Base-by-base conservation (phyloP, 305 asterid genomes). In the Stenogyne calaminthoides region DNA sequence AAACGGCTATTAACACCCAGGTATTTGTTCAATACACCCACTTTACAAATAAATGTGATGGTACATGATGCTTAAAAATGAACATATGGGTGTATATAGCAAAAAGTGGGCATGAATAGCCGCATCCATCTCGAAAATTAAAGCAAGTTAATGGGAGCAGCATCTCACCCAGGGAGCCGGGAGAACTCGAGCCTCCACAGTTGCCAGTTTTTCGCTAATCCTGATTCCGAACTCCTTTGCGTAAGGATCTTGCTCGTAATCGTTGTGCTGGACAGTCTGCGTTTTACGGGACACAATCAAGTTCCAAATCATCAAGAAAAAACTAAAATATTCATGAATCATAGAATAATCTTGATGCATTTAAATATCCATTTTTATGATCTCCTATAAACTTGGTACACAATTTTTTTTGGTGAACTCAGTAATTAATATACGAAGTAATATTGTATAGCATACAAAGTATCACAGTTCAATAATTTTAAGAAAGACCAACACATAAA, bases 101-200 rank as follows among this genome's bases (percentile, higher is more conserved):
- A 46, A n/a, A 42, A 42, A 34, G 0, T 34, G 9, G 42, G 42
- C 7, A 10, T 36, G 9, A 36, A 36, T 36, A 36, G 42, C 39
- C 9, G 5, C 39, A 5, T 29, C 32, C 29, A 25, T 25, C 1
- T 18, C 6, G 6, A 22, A 56, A 22, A 47, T 3, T 20, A 42
- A 36, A 70, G 63, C 37, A 67, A 22, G 12, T 32, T 68, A 18
- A 14, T 2, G 5, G 29, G 71, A 69, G 74, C 40, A n/a, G 69
- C 34, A 71, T 76, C 84, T 82, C 82, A 95, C 99, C 99, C 99
- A 93, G 15, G 99, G 99, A 70, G 99, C 97, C 51, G 99, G 99
- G 55, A 95, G 90, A 71, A 95, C 93, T 63, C 99, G 84, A 20
- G 99, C 99, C 86, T 95, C 99, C 25, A 95, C 96, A 0, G 92